Conservation (phyloP, 2,329 filamentous ascomycete species). For the Colletotrichum salicis region DNA sequence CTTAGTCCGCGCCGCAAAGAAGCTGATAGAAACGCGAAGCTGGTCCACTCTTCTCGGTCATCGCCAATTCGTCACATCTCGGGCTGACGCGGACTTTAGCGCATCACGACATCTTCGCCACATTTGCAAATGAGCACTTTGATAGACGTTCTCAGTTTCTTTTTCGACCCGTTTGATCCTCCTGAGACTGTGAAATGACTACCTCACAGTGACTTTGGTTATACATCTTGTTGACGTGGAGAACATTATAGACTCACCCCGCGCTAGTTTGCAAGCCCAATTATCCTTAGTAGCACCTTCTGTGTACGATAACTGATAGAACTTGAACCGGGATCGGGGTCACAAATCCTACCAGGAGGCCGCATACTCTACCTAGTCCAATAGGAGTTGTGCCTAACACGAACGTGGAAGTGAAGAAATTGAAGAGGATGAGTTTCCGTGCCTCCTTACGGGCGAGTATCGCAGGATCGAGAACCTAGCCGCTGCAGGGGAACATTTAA, state of each 20-base stretch:
- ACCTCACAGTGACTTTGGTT: background rate
- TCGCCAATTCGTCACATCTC: background rate
- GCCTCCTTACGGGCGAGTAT: background rate
- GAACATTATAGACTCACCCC: background rate
- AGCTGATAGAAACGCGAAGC: background rate
- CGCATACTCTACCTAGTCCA: background rate
- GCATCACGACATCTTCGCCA: background rate
- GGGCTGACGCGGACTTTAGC: background rate
- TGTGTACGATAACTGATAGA: background rate
- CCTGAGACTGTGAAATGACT: background rate
- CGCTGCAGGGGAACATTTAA: background rate
- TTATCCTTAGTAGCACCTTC: background rate
- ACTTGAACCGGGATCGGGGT: background rate
- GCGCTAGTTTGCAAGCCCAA: background rate
- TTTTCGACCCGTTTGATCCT: background rate
- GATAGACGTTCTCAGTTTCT: background rate
- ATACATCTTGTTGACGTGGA: background rate
- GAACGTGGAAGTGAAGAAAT: background rate
- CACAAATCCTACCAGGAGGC: background rate
- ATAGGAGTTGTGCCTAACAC: background rate
- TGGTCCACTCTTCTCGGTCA: background rate
- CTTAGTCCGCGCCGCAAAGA: background rate
- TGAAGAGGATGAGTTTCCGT: background rate
- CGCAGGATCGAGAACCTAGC: background rate
- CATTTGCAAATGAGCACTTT: background rate